A percentile compares a stretch with the other conserved stretches of the same genome.
phyloP scores from a whole-genome alignment of 768 basidiomycete genomes.

The Rickenella mellea region DNA sequence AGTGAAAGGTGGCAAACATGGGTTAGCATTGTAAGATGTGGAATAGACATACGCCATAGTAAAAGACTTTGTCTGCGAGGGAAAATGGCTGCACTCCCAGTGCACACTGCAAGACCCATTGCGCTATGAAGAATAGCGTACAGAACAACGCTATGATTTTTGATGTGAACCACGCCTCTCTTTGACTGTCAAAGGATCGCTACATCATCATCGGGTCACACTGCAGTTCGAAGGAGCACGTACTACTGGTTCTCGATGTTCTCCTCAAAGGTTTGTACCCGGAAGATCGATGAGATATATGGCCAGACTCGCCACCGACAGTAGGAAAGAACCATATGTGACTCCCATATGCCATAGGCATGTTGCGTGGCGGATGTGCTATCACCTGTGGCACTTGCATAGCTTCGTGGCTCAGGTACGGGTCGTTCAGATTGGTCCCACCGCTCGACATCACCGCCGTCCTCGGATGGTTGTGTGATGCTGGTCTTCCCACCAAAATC shows the following conservation, averaged over 20 bases:
- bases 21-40: conserved; percentile 1
- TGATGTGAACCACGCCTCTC: conserved; percentile 5
- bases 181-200: not conserved
- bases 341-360: not conserved
- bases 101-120: conserved; percentile 14
- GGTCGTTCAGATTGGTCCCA: too few relatives aligned
- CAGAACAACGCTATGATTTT: conserved; percentile 11
- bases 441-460: too few relatives aligned
- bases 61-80: conserved; percentile 11
- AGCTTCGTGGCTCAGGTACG: not conserved
- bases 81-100: conserved; percentile 3
- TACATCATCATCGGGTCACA: not conserved
- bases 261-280: conserved; percentile 3
- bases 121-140: conserved; percentile 11
- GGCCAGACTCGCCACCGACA: conserved; percentile 6
- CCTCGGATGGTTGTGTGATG: not conserved
- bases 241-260: conserved; percentile 2
- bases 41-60: conserved; percentile 7
- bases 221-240: not conserved
- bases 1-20: not conserved
- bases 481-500: conserved; percentile 1
- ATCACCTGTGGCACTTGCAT: not conserved
- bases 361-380: not conserved
- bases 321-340: not conserved
- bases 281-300: conserved; percentile 2